Evolutionary conservation across 2,329 filamentous ascomycete species (phyloP).

Genomic region (Cercospora canescens): DNA sequence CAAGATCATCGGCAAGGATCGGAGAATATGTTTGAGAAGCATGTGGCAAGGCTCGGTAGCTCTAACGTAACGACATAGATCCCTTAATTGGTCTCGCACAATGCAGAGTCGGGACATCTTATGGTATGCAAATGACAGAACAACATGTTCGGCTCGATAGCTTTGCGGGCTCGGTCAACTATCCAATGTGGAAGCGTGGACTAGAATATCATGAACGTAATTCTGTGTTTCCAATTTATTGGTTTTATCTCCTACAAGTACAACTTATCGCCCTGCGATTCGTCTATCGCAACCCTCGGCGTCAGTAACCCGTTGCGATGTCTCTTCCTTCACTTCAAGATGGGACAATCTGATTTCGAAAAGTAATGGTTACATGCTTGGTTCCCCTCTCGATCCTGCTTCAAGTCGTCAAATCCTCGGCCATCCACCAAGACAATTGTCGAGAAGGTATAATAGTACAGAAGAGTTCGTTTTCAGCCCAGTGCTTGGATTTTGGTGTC

Average conservation of each 20-base stretch:
- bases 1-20: neutral
- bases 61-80: neutral
- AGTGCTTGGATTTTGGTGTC: neutral
- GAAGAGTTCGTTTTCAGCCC: neutral
- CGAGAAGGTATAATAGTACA: neutral
- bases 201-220: neutral
- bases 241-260: neutral
- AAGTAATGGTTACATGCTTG: neutral
- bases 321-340: neutral
- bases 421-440: neutral
- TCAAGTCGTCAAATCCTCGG: too few species aligned
- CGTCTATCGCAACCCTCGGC: neutral
- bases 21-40: neutral
- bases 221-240: neutral
- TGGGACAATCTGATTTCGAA: neutral
- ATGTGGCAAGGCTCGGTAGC: neutral
- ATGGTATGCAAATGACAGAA: too few species aligned
- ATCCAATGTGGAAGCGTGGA: neutral
- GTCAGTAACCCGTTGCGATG: neutral
- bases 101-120: too few species aligned
- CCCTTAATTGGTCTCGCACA: neutral
- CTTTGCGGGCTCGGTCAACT: neutral
- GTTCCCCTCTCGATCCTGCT: neutral
- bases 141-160: too few species aligned
- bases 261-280: neutral